Percentiles rank a stretch among this genome's conserved stretches.
Evolutionary conservation across 768 basidiomycete species (phyloP).

Genomic region (Paxillus rubicundulus): DNA sequence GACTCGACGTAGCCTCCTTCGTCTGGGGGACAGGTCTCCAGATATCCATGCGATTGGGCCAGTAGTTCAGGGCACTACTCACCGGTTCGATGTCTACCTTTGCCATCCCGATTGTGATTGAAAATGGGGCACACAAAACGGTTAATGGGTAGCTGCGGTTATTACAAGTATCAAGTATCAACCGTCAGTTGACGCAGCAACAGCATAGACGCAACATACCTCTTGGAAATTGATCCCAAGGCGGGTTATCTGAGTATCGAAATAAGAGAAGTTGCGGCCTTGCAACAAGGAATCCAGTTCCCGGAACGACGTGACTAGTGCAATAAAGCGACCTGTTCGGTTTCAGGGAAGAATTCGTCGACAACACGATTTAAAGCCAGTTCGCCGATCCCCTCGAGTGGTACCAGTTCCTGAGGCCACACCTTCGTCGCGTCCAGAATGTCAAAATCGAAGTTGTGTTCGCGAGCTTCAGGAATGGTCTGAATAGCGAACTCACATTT

Average conservation of each 20-base stretch:
- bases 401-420: constrained; percentile 80
- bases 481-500: constrained; percentile 76
- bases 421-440: constrained; percentile 85
- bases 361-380: constrained; percentile 61
- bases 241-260: constrained; percentile 80
- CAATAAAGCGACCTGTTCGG: constrained; percentile 92
- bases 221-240: constrained; percentile 80
- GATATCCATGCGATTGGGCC: constrained; percentile 68
- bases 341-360: constrained; percentile 82
- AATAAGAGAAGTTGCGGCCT: constrained; percentile 84
- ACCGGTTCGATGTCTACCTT: constrained; percentile 54
- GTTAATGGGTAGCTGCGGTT: constrained; percentile 71
- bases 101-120: constrained; percentile 66
- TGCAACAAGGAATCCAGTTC: constrained; percentile 76
- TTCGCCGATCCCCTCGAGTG: constrained; percentile 75
- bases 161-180: not conserved
- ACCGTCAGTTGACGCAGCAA: not conserved
- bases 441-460: constrained; percentile 85
- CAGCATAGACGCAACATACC: constrained; percentile 30
- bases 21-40: constrained; percentile 46
- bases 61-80: constrained; percentile 68
- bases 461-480: constrained; percentile 61
- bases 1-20: constrained; percentile 62
- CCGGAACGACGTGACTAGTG: constrained; percentile 58
- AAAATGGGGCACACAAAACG: constrained; percentile 73